Conservation (phyloP, 805 yeast genomes). For the Yarrowia yakushimensis region DNA sequence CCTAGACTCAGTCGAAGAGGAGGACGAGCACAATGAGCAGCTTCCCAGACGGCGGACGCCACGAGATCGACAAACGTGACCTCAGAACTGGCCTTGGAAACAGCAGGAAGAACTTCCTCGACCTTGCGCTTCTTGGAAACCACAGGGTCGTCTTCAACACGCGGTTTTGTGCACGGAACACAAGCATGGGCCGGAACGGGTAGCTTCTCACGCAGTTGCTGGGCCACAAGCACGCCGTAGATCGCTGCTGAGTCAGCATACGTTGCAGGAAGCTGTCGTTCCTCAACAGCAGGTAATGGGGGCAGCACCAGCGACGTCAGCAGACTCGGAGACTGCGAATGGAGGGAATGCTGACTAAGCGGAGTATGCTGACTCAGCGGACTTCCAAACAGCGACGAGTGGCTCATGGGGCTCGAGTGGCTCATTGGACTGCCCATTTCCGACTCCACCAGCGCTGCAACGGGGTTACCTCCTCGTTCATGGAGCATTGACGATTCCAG, state of each 20-base stretch:
- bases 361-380: neutral
- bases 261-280: neutral
- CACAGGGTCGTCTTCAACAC: neutral
- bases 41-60: constrained; percentile 34
- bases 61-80: constrained; percentile 30
- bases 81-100: neutral
- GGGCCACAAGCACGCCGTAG: constrained; percentile 1
- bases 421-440: neutral
- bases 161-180: neutral
- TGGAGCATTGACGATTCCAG: constrained; percentile 28
- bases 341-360: neutral
- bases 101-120: neutral
- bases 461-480: constrained; percentile 5
- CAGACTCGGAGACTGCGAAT: too few relatives aligned
- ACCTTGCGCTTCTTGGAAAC: neutral
- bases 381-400: neutral
- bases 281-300: neutral
- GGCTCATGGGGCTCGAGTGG: neutral
- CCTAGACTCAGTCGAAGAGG: constrained; percentile 35
- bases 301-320: neutral
- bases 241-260: constrained; percentile 19
- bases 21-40: constrained; percentile 34
- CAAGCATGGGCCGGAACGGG: neutral
- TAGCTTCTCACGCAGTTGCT: neutral
- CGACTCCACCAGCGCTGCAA: constrained; percentile 28